Percentiles rank a stretch among this genome's conserved stretches.
Conservation (phyloP, 805 yeast species). For the Crinitomyces ghanaensis region DNA sequence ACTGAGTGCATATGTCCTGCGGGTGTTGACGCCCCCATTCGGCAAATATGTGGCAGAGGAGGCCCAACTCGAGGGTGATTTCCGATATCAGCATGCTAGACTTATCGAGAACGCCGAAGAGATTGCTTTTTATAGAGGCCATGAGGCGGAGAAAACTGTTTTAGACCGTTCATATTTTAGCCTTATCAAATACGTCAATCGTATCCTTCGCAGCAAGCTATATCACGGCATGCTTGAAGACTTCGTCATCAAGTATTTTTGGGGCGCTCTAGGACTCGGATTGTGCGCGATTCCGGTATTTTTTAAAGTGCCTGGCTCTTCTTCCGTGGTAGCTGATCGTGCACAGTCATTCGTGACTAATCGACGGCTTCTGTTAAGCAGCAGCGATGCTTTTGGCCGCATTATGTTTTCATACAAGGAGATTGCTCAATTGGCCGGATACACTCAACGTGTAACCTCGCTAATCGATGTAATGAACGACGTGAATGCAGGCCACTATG, state of each 20-base stretch:
- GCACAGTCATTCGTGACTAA: conserved; percentile 86
- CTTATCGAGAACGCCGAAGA: conserved; percentile 73
- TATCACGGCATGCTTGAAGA: conserved; percentile 78
- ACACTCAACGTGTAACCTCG: conserved; percentile 60
- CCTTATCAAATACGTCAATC: conserved; percentile 62
- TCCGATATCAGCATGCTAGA: conserved; percentile 73
- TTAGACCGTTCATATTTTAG: conserved; percentile 74
- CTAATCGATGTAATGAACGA: conserved; percentile 53
- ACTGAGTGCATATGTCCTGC: conserved; percentile 59
- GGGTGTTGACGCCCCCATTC: conserved; percentile 80
- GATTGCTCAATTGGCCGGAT: conserved; percentile 73
- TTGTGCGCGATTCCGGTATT: conserved; percentile 86
- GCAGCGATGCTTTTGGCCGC: conserved; percentile 81
- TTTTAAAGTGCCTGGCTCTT: conserved; percentile 37
- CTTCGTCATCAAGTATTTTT: conserved; percentile 78
- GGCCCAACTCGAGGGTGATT: conserved; percentile 74
- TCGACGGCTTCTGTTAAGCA: conserved; percentile 69
- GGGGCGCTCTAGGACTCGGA: conserved; percentile 92
- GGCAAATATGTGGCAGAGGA: conserved; percentile 66
- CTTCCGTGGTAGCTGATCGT: conserved; percentile 21
- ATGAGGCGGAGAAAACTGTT: conserved; percentile 61
- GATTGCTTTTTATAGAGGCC: conserved; percentile 76
- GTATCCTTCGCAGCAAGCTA: conserved; percentile 61
- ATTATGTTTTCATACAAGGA: conserved; percentile 76
- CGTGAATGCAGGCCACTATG: conserved; percentile 30